phyloP scores from a whole-genome alignment of 495 filamentous ascomycete genomes.

The Letharia lupina region DNA sequence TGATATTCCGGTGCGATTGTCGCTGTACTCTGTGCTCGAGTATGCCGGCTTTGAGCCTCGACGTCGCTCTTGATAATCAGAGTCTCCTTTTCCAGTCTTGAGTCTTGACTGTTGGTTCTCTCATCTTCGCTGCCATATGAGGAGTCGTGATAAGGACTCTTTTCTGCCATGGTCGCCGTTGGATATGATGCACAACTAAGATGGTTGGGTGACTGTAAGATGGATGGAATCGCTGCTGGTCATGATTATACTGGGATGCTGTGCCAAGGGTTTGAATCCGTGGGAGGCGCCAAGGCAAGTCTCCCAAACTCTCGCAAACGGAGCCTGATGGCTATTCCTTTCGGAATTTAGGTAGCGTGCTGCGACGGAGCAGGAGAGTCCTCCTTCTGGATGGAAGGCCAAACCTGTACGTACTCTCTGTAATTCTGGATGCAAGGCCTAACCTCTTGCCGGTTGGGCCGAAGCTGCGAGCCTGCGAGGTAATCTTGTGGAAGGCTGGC shows the following conservation, averaged over 20 bases:
- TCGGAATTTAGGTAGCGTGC: background rate
- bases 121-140: constrained; percentile 5
- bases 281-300: background rate
- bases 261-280: background rate
- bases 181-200: background rate
- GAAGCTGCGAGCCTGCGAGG: constrained; percentile 5
- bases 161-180: background rate
- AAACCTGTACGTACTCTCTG: too few species aligned
- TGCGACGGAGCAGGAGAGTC: background rate
- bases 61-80: background rate
- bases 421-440: background rate
- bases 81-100: background rate
- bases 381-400: background rate
- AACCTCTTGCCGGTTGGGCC: background rate
- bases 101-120: constrained; percentile 3
- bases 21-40: background rate
- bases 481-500: background rate
- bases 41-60: constrained; percentile 4
- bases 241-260: background rate
- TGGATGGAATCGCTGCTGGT: background rate
- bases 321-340: background rate
- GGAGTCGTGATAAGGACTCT: constrained; percentile 5
- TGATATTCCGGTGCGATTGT: constrained; percentile 13
- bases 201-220: background rate
- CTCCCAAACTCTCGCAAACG: too few species aligned